phyloP scores from a whole-genome alignment of 2,329 filamentous ascomycete species.

The Coniochaeta prunicola region DNA sequence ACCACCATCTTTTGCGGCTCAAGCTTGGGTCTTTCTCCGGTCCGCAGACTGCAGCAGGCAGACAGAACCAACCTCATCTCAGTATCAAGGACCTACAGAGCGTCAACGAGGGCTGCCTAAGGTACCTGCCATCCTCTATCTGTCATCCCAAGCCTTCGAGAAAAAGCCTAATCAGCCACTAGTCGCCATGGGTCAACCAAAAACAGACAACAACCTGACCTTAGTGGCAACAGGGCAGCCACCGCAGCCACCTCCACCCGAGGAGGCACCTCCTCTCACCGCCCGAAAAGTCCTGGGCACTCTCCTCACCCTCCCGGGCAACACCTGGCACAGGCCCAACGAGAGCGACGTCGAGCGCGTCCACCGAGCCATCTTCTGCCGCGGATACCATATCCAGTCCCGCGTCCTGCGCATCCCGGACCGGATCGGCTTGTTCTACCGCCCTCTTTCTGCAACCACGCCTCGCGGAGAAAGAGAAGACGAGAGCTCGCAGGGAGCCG shows the following conservation, averaged over 20 bases:
- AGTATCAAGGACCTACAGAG: neutral
- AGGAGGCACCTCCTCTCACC: neutral
- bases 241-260: neutral
- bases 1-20: neutral
- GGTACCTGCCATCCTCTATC: neutral
- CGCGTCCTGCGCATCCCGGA: neutral
- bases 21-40: neutral
- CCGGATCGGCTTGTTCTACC: neutral
- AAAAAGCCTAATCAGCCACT: neutral
- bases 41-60: neutral
- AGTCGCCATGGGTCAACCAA: neutral
- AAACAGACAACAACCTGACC: neutral
- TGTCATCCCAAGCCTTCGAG: neutral
- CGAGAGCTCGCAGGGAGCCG: neutral
- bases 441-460: neutral
- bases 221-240: neutral
- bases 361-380: neutral
- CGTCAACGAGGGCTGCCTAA: neutral
- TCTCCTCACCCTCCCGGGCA: neutral
- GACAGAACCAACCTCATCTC: neutral
- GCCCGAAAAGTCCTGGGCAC: neutral
- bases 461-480: neutral
- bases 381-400: neutral
- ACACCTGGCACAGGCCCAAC: neutral
- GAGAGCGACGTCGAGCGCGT: neutral